Evolutionary conservation across 345 rosid species (phyloP).

Genomic region (Draba incana): DNA sequence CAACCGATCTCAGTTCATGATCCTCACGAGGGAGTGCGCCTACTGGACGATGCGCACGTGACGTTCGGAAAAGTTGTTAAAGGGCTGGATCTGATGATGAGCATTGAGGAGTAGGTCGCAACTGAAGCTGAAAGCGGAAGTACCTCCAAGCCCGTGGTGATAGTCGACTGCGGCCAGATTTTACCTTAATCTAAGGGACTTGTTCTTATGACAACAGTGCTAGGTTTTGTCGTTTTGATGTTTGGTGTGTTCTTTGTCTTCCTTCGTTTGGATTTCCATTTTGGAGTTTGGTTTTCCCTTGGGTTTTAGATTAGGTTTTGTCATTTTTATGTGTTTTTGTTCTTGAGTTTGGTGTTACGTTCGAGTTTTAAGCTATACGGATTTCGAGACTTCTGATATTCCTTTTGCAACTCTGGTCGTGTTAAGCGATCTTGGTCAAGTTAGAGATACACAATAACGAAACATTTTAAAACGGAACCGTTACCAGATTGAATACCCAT

Average conservation of each 20-base stretch:
- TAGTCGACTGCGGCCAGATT: conserved; percentile 55
- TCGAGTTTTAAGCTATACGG: too few relatives aligned
- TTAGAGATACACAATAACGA: too few relatives aligned
- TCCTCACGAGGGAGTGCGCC: conserved; percentile 29
- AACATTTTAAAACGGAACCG: too few relatives aligned
- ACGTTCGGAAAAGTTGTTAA: conserved; percentile 58
- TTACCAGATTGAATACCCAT: too few relatives aligned
- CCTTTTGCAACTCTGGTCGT: too few relatives aligned
- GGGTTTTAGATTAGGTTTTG: too few relatives aligned
- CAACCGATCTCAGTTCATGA: conserved; percentile 51
- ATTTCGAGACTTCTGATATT: too few relatives aligned
- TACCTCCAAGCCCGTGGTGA: conserved; percentile 42
- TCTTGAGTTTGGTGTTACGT: too few relatives aligned
- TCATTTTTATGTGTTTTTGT: too few relatives aligned
- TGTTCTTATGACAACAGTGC: not conserved
- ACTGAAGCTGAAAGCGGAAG: not conserved
- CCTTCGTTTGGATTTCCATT: not conserved
- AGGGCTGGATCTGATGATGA: conserved; percentile 49
- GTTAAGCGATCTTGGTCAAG: too few relatives aligned
- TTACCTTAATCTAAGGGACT: conserved; percentile 4
- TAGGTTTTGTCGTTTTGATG: not conserved
- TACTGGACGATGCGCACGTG: conserved; percentile 42
- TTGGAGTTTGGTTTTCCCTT: too few relatives aligned
- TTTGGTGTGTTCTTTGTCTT: not conserved
- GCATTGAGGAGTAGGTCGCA: conserved; percentile 45